Evolutionary conservation across 2,329 filamentous ascomycete species (phyloP).

Genomic region (Cadophora luteo-olivacea): DNA sequence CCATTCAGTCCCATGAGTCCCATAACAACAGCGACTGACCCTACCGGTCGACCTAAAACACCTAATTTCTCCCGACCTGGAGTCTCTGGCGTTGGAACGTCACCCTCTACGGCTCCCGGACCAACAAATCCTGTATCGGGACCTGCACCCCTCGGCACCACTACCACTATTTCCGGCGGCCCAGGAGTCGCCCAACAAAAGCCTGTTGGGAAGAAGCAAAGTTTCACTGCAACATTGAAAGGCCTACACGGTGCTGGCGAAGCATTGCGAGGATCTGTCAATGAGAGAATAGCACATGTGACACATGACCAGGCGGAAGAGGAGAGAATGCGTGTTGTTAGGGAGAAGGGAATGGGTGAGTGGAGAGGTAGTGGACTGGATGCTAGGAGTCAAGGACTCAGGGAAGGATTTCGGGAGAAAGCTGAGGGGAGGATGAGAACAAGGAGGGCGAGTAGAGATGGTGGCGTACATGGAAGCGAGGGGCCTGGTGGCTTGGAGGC

Average conservation of each 20-base stretch:
- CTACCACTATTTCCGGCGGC: not conserved
- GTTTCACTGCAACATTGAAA: slow-evolving; percentile 27
- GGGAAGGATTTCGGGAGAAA: slow-evolving; percentile 36
- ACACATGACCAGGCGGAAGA: slow-evolving; percentile 35
- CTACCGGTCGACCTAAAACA: slow-evolving; percentile 19
- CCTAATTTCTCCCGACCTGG: slow-evolving; percentile 30
- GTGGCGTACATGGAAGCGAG: slow-evolving; percentile 36
- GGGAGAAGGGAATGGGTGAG: slow-evolving; percentile 36
- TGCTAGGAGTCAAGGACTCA: slow-evolving; percentile 24
- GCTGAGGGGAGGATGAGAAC: slow-evolving; percentile 27
- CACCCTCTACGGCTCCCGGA: slow-evolving; percentile 3
- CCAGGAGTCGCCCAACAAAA: not conserved
- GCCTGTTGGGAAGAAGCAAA: slow-evolving; percentile 16
- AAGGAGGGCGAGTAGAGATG: slow-evolving; percentile 31
- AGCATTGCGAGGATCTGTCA: slow-evolving; percentile 36
- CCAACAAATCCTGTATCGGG: not conserved
- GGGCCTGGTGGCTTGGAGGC: slow-evolving; percentile 31
- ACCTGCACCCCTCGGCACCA: slow-evolving; percentile 3
- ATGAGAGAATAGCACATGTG: slow-evolving; percentile 32
- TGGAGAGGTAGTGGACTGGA: slow-evolving; percentile 35
- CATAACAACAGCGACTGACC: slow-evolving; percentile 4
- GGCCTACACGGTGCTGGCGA: slow-evolving; percentile 38
- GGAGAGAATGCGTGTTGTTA: slow-evolving; percentile 34
- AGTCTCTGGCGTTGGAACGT: slow-evolving; percentile 1
- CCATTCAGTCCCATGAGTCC: slow-evolving; percentile 19